Evolutionary conservation across 148 eudicot genomes (phyloP).

Genomic region (Chenopodium quinoa): DNA sequence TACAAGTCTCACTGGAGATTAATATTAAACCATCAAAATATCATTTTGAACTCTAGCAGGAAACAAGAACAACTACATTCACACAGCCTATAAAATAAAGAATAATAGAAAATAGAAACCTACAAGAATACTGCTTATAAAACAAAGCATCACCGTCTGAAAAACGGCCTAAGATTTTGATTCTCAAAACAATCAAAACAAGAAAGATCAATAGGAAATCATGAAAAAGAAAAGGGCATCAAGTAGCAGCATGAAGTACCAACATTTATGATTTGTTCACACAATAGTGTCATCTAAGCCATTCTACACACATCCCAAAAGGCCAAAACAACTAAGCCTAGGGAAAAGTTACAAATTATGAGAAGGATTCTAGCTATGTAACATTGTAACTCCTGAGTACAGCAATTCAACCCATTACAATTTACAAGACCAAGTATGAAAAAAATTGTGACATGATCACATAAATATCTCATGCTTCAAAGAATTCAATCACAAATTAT

Average conservation of each 20-base stretch:
- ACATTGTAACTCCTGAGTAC: background rate
- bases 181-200: no score
- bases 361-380: background rate
- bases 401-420: background rate
- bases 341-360: background rate
- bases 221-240: background rate
- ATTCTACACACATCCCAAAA: background rate
- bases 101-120: background rate
- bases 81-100: background rate
- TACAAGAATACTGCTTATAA: background rate
- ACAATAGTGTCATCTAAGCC: background rate
- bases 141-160: background rate
- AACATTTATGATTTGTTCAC: background rate
- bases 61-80: background rate
- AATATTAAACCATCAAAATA: no score
- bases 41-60: background rate
- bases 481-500: background rate
- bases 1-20: background rate
- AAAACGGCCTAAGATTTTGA: background rate
- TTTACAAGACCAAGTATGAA: background rate
- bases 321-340: background rate
- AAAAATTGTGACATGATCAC: background rate
- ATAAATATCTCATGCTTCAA: conserved; percentile 1
- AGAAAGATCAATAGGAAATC: background rate
- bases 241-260: background rate